phyloP scores from a whole-genome alignment of 768 basidiomycete genomes.

The Artomyces pyxidatus region DNA sequence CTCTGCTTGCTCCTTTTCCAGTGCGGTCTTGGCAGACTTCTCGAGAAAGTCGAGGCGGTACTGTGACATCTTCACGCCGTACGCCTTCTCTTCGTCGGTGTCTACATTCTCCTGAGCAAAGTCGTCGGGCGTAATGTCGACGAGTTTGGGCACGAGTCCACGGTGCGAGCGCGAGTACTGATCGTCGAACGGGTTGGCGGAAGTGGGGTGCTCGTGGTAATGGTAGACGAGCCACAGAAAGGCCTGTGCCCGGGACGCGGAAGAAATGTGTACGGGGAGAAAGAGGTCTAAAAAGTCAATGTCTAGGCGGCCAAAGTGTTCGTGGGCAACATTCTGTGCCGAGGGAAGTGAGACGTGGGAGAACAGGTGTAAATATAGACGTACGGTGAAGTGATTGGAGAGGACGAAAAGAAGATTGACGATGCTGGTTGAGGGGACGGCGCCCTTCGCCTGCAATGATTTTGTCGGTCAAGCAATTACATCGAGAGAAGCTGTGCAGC shows the following conservation, averaged over 20 bases:
- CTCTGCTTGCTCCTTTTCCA: constrained; percentile 12
- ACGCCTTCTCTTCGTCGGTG: constrained; percentile 31
- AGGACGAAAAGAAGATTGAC: constrained; percentile 66
- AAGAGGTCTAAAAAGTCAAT: constrained; percentile 37
- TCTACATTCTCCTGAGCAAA: constrained; percentile 37
- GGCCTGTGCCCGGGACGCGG: constrained; percentile 33
- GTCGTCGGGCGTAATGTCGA: constrained; percentile 23
- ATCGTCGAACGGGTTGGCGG: constrained; percentile 31
- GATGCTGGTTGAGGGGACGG: constrained; percentile 60
- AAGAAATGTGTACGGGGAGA: constrained; percentile 31
- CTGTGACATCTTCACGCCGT: constrained; percentile 32
- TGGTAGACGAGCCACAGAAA: constrained; percentile 42
- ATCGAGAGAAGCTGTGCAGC: constrained; percentile 18
- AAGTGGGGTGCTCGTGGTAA: constrained; percentile 32
- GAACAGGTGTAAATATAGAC: constrained; percentile 10
- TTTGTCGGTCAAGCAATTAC: constrained; percentile 6
- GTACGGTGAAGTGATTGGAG: constrained; percentile 41
- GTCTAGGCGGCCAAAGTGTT: constrained; percentile 27
- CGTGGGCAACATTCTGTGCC: constrained; percentile 25
- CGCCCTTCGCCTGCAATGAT: constrained; percentile 33
- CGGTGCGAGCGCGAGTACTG: constrained; percentile 21
- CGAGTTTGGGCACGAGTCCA: constrained; percentile 23
- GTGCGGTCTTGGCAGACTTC: constrained; percentile 17
- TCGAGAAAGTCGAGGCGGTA: constrained; percentile 30
- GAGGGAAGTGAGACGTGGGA: not conserved